Conservation (phyloP, 495 filamentous ascomycete genomes). For the Bryoglossum gracile region DNA sequence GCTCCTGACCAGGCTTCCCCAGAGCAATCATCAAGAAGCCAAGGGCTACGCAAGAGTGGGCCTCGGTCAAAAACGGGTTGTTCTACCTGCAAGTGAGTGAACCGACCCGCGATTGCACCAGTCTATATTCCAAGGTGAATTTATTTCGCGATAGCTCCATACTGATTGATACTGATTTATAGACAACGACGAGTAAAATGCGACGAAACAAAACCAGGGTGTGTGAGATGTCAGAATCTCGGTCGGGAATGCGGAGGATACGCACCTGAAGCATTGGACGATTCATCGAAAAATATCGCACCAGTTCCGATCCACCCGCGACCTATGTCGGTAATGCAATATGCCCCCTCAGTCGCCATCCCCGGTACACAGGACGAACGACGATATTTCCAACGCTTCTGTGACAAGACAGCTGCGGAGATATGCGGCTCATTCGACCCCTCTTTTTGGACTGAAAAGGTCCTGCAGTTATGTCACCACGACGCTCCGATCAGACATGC, state of each 20-base stretch:
- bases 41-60: slow-evolving; percentile 25
- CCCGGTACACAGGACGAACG: slow-evolving; percentile 37
- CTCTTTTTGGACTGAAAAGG: slow-evolving; percentile 50
- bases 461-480: slow-evolving; percentile 52
- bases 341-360: slow-evolving; percentile 21
- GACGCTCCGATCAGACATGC: slow-evolving; percentile 59
- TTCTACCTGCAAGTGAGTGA: slow-evolving; percentile 26
- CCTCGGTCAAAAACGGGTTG: slow-evolving; percentile 25
- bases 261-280: slow-evolving; percentile 24
- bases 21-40: slow-evolving; percentile 22
- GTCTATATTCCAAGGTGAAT: not conserved
- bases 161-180: slow-evolving; percentile 1
- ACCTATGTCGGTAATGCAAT: slow-evolving; percentile 21
- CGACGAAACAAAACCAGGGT: slow-evolving; percentile 50
- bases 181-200: slow-evolving; percentile 47
- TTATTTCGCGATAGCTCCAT: not conserved
- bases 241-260: slow-evolving; percentile 51
- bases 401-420: slow-evolving; percentile 47
- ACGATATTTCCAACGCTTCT: slow-evolving; percentile 53
- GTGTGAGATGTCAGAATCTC: slow-evolving; percentile 44
- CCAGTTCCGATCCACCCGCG: slow-evolving; percentile 24
- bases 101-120: not conserved
- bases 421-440: slow-evolving; percentile 55
- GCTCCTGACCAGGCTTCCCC: slow-evolving; percentile 23
- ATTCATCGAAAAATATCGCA: slow-evolving; percentile 18